These are phyloP conservation scores for Zizania latifolia DNA, from an alignment of 176 grass and related monocot genomes.

Conservation along the genomic window DNA sequence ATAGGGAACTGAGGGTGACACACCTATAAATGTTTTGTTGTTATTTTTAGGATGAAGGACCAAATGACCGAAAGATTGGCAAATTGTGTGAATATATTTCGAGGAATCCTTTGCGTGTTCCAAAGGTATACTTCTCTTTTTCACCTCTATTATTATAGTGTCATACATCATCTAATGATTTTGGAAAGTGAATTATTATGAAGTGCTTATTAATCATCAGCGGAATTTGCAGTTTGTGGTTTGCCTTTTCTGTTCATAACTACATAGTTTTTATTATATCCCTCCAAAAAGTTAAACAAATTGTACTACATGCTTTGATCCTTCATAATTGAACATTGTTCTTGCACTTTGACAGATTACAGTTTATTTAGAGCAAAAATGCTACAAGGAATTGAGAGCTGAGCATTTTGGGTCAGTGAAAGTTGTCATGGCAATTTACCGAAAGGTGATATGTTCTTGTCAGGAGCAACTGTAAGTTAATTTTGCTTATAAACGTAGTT, in stretches of 20 bases:
- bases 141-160: neutral
- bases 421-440: conserved; percentile 87
- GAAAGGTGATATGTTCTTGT: conserved; percentile 92
- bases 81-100: conserved; percentile 98
- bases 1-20: neutral
- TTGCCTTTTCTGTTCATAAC: neutral
- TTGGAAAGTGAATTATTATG: neutral
- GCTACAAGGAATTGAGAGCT: conserved; percentile 84
- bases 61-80: conserved; percentile 84
- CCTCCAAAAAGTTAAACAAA: neutral
- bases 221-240: neutral
- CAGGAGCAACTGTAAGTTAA: conserved; percentile 92
- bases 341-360: conserved; percentile 57
- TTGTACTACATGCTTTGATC: neutral
- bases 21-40: neutral
- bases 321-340: neutral
- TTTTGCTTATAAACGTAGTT: conserved; percentile 24
- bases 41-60: conserved; percentile 70
- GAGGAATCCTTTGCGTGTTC: conserved; percentile 82
- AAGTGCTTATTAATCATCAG: neutral
- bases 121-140: conserved; percentile 53
- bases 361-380: conserved; percentile 82
- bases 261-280: neutral
- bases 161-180: neutral
- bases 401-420: conserved; percentile 82